A percentile compares a stretch with the other conserved stretches of the same genome.
Conservation (phyloP, 2,329 filamentous ascomycete genomes). For the Cadophora sp. region DNA sequence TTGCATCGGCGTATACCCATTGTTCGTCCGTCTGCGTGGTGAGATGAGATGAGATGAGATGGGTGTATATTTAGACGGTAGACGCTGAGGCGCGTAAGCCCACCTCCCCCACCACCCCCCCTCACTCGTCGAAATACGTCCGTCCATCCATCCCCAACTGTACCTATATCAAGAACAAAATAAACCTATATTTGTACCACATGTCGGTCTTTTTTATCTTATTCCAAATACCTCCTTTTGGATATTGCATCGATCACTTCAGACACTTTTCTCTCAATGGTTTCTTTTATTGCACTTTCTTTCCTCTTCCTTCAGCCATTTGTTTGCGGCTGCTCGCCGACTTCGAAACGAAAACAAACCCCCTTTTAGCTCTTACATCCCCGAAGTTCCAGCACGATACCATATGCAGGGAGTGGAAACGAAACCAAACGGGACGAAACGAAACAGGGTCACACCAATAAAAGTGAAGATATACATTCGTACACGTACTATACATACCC, state of each 20-base stretch:
- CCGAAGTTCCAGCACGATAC: no score
- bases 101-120: constrained; percentile 18
- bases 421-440: not conserved
- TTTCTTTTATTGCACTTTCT: no score
- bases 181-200: constrained; percentile 9
- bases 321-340: no score
- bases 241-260: not conserved
- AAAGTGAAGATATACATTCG: not conserved
- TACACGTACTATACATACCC: not conserved
- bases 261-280: not conserved
- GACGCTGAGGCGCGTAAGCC: constrained; percentile 30
- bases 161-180: constrained; percentile 12
- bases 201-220: no score
- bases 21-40: not conserved
- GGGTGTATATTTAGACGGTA: constrained; percentile 28
- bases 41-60: not conserved
- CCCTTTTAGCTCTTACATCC: no score
- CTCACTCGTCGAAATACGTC: not conserved
- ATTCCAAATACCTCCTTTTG: not conserved
- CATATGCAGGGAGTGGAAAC: not conserved
- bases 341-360: no score
- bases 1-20: not conserved
- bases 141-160: not conserved
- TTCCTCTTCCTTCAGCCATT: no score
- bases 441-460: not conserved